A percentile compares a stretch with the other conserved stretches of the same genome.
Evolutionary conservation across 2,329 filamentous ascomycete species (phyloP).

Genomic region (Paecilomyces variotii): DNA sequence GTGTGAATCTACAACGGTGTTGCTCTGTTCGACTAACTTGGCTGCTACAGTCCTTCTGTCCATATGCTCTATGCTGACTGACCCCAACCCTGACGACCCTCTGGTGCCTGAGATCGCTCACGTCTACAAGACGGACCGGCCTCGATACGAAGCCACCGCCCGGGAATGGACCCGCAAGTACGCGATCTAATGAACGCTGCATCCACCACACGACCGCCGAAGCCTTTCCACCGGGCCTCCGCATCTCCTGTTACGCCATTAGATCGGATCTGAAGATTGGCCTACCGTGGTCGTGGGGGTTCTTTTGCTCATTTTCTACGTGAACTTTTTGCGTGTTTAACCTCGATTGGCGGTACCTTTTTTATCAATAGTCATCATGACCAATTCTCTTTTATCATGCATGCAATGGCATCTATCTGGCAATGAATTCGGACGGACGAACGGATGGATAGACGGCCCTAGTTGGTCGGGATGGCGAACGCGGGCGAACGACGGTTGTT

Average conservation of each 20-base stretch:
- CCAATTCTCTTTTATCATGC: constrained; percentile 23
- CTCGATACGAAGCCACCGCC: constrained; percentile 91
- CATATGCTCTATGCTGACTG: constrained; percentile 99
- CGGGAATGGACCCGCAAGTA: constrained; percentile 99
- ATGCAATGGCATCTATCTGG: constrained; percentile 27
- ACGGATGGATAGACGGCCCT: neutral
- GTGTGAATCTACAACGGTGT: neutral
- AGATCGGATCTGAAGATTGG: constrained; percentile 31
- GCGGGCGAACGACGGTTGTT: neutral
- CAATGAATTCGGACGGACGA: constrained; percentile 1
- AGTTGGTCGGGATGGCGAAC: neutral
- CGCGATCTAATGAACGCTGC: constrained; percentile 61
- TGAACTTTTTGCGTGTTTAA: constrained; percentile 7
- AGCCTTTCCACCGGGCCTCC: constrained; percentile 19
- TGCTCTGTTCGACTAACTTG: constrained; percentile 5
- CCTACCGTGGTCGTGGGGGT: constrained; percentile 32
- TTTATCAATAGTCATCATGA: constrained; percentile 33
- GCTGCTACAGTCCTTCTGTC: constrained; percentile 70
- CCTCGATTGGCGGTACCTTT: constrained; percentile 22
- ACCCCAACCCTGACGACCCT: constrained; percentile 98
- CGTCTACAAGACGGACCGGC: constrained; percentile 98
- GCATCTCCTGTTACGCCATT: constrained; percentile 21
- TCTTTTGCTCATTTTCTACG: constrained; percentile 7
- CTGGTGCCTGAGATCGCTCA: constrained; percentile 98
- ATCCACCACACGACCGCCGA: constrained; percentile 14